A percentile compares a stretch with the other conserved stretches of the same genome.
These are phyloP conservation scores for Aspergillus candidus DNA, from an alignment of 2,329 filamentous ascomycete genomes.

Conservation along the genomic window DNA sequence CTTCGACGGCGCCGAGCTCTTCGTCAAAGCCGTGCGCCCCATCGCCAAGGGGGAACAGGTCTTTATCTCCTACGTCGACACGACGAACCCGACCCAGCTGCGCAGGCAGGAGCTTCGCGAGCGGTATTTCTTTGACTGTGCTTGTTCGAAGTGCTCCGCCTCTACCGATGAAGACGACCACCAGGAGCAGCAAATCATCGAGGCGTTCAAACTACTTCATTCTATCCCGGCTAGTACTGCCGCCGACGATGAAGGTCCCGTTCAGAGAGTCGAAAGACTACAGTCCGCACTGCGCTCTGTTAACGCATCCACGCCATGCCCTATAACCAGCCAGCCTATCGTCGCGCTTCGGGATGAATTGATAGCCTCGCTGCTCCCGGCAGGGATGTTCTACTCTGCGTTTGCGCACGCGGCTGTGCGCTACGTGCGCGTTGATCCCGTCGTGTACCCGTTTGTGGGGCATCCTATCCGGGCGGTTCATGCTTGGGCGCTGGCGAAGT, in stretches of 20 bases:
- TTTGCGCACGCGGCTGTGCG: conserved; percentile 48
- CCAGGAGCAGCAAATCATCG: conserved; percentile 16
- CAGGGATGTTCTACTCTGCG: conserved; percentile 41
- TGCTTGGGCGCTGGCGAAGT: conserved; percentile 29
- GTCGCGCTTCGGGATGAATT: conserved; percentile 50
- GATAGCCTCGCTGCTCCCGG: conserved; percentile 43
- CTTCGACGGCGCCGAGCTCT: conserved; percentile 49
- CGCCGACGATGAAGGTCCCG: conserved; percentile 11
- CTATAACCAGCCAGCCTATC: conserved; percentile 50
- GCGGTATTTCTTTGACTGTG: conserved; percentile 56
- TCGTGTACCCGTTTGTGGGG: conserved; percentile 42
- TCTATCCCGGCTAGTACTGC: conserved; percentile 15
- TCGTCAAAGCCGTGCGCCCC: conserved; percentile 47
- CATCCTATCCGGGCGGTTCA: conserved; percentile 53
- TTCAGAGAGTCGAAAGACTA: conserved; percentile 30
- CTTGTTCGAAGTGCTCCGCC: conserved; percentile 47
- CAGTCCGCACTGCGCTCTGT: conserved; percentile 38
- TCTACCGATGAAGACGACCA: conserved; percentile 7
- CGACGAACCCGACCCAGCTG: conserved; percentile 45
- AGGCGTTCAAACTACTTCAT: conserved; percentile 5
- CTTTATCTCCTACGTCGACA: conserved; percentile 57
- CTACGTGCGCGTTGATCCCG: conserved; percentile 47
- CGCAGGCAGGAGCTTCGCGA: conserved; percentile 49
- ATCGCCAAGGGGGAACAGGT: conserved; percentile 54
- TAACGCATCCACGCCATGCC: conserved; percentile 38